Base-by-base conservation (phyloP, 2,329 filamentous ascomycete genomes). In the Talaromyces sp. region DNA sequence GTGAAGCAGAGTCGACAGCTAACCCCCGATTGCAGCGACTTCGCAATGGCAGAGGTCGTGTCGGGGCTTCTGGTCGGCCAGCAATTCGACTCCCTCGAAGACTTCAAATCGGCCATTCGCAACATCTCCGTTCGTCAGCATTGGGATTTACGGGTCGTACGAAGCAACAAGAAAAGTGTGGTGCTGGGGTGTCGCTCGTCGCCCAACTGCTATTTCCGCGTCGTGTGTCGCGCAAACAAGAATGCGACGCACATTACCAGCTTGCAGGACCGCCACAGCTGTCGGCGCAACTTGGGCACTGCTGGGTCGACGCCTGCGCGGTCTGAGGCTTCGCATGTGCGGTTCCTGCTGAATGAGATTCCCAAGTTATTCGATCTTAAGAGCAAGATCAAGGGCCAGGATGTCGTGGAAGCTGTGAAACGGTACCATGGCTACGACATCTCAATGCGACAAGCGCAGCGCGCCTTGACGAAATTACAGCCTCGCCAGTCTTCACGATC, bases 401-500 rank as follows among this genome's bases (percentile, higher is more conserved):
- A 76, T 48, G 72, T 75, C 43, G 74, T 75, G 41, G 73, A 75
- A 53, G 74, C 74, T 0, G 72, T 76, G 14, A 76, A 75, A 64
- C 70, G 73, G 24, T 75, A 75, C 63, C 73, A 76, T 64, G 74
- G 73, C 56, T 75, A 74, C 63, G 72, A 75, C 51, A 75, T 76
- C 35, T 73, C 72, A 2, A 73, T 71, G 65, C 67, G 72, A 63
- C 74, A 76, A 62, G 73, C 74, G 21, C 74, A 76, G 60, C 69
- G 72, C 32, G 74, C 73, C 31, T 69, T 76, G 31, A 73, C 68
- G 19, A 70, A 69, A 57, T 46, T 76, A 27, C 72, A 75, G 57
- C 70, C 73, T 29, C 68, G 67, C 51, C 68, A 66, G 46, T 54
- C 32, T 14, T 35, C 64, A n/a, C 58, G 53, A 57, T 56, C 35